Conservation (phyloP, 2,329 filamentous ascomycete genomes). For the Coleophoma eucalyptorum region DNA sequence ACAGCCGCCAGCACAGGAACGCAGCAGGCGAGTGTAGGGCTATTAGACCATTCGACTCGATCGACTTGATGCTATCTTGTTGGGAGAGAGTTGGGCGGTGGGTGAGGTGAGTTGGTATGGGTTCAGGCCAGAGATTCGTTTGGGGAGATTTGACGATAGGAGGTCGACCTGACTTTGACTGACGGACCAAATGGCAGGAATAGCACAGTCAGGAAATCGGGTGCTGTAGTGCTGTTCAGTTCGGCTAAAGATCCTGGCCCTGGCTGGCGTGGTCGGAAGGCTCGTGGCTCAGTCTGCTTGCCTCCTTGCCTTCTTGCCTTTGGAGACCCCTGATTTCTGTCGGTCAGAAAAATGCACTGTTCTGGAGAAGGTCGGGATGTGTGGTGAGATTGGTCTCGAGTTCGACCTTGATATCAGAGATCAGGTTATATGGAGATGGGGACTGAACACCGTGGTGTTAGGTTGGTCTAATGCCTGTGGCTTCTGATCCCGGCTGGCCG, state of each 20-base stretch:
- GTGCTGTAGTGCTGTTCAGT: neutral
- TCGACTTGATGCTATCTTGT: conserved; percentile 1
- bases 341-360: neutral
- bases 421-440: too few species aligned
- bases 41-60: conserved; percentile 19
- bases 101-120: conserved; percentile 4
- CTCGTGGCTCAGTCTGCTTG: too few species aligned
- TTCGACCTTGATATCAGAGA: too few species aligned
- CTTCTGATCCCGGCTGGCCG: too few species aligned
- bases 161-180: too few species aligned
- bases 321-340: neutral
- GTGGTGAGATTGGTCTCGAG: too few species aligned
- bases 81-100: conserved; percentile 1
- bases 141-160: neutral
- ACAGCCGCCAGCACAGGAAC: conserved; percentile 14
- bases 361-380: too few species aligned
- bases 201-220: neutral
- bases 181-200: too few species aligned
- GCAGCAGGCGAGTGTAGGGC: conserved; percentile 11
- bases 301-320: too few species aligned
- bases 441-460: too few species aligned
- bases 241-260: conserved; percentile 2
- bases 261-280: too few species aligned
- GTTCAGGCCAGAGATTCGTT: conserved; percentile 1
- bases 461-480: too few species aligned